Base-by-base conservation (phyloP, 169 alveolate genomes). In the Miamiensis avidus region DNA sequence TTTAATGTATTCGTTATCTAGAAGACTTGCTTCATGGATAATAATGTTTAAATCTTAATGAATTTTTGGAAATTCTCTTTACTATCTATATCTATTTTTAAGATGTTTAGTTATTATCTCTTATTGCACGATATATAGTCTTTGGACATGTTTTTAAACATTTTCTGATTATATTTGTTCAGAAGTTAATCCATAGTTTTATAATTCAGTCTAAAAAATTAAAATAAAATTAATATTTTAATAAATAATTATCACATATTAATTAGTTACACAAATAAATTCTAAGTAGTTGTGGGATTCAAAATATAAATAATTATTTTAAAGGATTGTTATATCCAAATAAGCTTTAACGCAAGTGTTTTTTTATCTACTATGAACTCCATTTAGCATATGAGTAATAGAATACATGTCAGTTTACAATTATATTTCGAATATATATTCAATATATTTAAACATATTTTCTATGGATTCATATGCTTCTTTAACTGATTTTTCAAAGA, bases 61-160 rank as follows among this genome's bases (percentile, higher is more conserved):
- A 28, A 79, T 32, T 29, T 79, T 79, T 29, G 77, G 65, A 72
- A 49, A 79, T n/a, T 79, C 84, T 64, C 84, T 34, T 28, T 79
- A 79, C 64, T 79, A 29, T 34, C 84, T 65, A 65, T 79, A 79
- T 29, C 34, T 31, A 79, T 79, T 79, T 49, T 64, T 49, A 28
- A 79, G 31, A 29, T 28, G 65, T 79, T 49, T 79, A 65, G 84
- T 30, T 15, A 79, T 34, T 11, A 34, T 49, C 27, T 79, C 76
- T 65, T 79, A 79, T 27, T 25, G 20, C 1, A 79, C 84, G 0
- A 79, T 79, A 0, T 4, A 33, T 28, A 69, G 65, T 29, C 65
- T n/a, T 6, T 34, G n/a, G 16, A 34, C 34, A 64, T 79, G 65
- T 34, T 34, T 74, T 79, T 49, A n/a, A 28, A 34, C 29, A 29